phyloP scores from a whole-genome alignment of 257 asterid species.

The Petunia axillaris region DNA sequence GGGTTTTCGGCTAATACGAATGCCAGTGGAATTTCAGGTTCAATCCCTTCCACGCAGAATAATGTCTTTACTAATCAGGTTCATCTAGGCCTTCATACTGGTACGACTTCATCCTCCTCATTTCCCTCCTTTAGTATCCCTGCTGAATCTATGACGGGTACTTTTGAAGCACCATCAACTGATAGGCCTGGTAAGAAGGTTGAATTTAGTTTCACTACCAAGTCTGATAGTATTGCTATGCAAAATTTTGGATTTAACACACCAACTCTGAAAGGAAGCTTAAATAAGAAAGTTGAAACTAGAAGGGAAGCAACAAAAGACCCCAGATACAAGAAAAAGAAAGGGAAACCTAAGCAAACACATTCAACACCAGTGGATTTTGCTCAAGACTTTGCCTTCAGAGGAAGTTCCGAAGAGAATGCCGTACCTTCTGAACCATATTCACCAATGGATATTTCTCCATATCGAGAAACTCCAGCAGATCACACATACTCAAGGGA shows the following conservation, averaged over 20 bases:
- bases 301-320: slow-evolving; percentile 65
- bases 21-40: slow-evolving; percentile 37
- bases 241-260: slow-evolving; percentile 60
- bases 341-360: slow-evolving; percentile 63
- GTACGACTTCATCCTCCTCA: slow-evolving; percentile 38
- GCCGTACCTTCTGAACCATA: slow-evolving; percentile 62
- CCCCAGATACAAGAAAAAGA: slow-evolving; percentile 69
- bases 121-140: slow-evolving; percentile 43
- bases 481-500: slow-evolving; percentile 56
- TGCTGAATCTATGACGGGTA: slow-evolving; percentile 35
- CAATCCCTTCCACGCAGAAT: slow-evolving; percentile 37
- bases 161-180: slow-evolving; percentile 41
- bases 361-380: slow-evolving; percentile 44
- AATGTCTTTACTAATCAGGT: slow-evolving; percentile 32
- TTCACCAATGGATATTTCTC: slow-evolving; percentile 97
- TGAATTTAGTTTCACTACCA: slow-evolving; percentile 59
- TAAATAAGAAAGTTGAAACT: slow-evolving; percentile 60
- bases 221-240: slow-evolving; percentile 42
- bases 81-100: slow-evolving; percentile 40
- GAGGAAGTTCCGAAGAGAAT: slow-evolving; percentile 48
- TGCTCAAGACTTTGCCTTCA: slow-evolving; percentile 48
- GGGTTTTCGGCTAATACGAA: slow-evolving; percentile 37
- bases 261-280: slow-evolving; percentile 54
- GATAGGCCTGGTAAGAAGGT: slow-evolving; percentile 51
- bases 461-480: slow-evolving; percentile 64